Evolutionary conservation across 2,329 filamentous ascomycete genomes (phyloP).

Genomic region (Microdochium trichocladiopsis): DNA sequence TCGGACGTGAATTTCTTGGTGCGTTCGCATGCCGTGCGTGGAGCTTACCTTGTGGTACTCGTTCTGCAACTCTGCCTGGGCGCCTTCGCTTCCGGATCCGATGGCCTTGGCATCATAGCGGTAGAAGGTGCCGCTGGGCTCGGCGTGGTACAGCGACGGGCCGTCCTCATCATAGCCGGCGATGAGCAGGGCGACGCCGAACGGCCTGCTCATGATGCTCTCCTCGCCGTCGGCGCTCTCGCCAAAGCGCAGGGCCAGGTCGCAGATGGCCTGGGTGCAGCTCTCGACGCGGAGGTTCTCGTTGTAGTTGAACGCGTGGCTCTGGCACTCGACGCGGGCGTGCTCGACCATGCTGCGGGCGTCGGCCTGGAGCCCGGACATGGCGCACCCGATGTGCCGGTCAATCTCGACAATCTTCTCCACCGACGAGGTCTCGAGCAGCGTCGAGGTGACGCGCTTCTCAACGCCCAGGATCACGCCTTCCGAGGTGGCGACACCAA

Average conservation of each 20-base stretch:
- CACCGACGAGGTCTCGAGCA: slow-evolving; percentile 94
- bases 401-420: slow-evolving; percentile 99
- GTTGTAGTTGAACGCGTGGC: slow-evolving; percentile 96
- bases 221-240: slow-evolving; percentile 97
- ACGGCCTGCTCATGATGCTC: slow-evolving; percentile 96
- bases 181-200: slow-evolving; percentile 93
- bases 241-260: slow-evolving; percentile 90
- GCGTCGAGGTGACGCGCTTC: slow-evolving; percentile 96
- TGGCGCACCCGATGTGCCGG: slow-evolving; percentile 96
- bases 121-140: slow-evolving; percentile 97
- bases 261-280: slow-evolving; percentile 98
- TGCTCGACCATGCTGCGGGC: slow-evolving; percentile 98
- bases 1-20: not conserved
- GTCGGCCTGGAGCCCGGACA: slow-evolving; percentile 96
- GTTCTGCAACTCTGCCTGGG: slow-evolving; percentile 95
- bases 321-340: slow-evolving; percentile 94
- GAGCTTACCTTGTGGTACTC: slow-evolving; percentile 84
- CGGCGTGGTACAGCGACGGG: slow-evolving; percentile 93
- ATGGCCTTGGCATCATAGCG: slow-evolving; percentile 99
- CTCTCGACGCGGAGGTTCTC: slow-evolving; percentile 93
- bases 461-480: slow-evolving; percentile 96
- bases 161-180: slow-evolving; percentile 97
- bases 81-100: slow-evolving; percentile 92
- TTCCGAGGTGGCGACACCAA: slow-evolving; percentile 91
- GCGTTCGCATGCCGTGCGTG: not conserved